A percentile compares a stretch with the other conserved stretches of the same genome.
Conservation (phyloP, 2,329 filamentous ascomycete species). For the Bisporella sp. region DNA sequence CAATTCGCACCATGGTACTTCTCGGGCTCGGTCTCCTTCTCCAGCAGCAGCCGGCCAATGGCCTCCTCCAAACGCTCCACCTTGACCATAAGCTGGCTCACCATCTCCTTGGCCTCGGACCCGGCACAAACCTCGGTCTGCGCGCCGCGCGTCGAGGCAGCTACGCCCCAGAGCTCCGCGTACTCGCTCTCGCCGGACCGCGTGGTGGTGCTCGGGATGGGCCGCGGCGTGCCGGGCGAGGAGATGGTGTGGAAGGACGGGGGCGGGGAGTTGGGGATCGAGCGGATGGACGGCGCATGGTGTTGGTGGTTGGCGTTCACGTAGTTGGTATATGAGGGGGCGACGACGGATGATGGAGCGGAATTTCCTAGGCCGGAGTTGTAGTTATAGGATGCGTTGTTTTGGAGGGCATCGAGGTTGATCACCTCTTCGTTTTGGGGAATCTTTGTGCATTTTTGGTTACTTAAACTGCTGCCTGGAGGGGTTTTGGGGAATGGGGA, state of each 20-base stretch:
- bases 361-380: constrained; percentile 19
- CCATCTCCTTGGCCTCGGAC: constrained; percentile 14
- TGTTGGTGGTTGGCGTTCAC: not conserved
- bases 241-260: constrained; percentile 20
- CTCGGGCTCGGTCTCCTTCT: constrained; percentile 2
- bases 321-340: constrained; percentile 4
- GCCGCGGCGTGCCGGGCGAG: constrained; percentile 15
- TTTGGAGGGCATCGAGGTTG: constrained; percentile 18
- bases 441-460: constrained; percentile 8
- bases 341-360: constrained; percentile 6
- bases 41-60: constrained; percentile 17
- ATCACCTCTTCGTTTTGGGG: constrained; percentile 15
- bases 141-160: constrained; percentile 12
- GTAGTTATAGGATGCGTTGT: constrained; percentile 14
- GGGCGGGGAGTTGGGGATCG: constrained; percentile 17
- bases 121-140: constrained; percentile 6
- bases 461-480: too few relatives aligned
- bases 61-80: constrained; percentile 23
- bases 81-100: constrained; percentile 17
- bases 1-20: constrained; percentile 13
- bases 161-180: constrained; percentile 22
- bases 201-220: not conserved
- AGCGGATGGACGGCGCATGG: constrained; percentile 11
- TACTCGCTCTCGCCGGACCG: not conserved
- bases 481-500: too few relatives aligned